Evolutionary conservation across 2,329 filamentous ascomycete genomes (phyloP), one percentile per base, ranked within the genome.

Genomic region (Pseudogymnoascus sp.): DNA sequence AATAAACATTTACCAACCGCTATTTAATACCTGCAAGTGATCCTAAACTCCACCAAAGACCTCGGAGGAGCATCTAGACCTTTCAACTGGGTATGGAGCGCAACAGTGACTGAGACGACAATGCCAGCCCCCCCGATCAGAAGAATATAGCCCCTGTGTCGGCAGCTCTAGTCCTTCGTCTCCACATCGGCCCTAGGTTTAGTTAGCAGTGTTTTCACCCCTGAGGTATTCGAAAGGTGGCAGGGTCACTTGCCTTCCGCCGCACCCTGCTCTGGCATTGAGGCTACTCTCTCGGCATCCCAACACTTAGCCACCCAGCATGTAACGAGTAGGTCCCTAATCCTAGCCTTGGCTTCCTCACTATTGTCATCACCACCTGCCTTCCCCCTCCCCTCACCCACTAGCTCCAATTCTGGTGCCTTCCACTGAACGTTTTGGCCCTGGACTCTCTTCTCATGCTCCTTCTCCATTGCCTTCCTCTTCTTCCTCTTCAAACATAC

Each of bases 281-380:
- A n/a, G 20, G 57, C 37, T 16, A 38, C 37, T 20, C 32, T 58
- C 57, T 58, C 57, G 12, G 57, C 16, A 30, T 58, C 32, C 57
- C 34, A 38, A 6, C 57, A 58, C 32, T 58, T 58, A 14, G 34
- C 57, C 34, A 58, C 57, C 57, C 57, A 58, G 37, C 57, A 58
- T 25, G 37, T 39, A 11, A 58, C 57, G 3, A 58, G 34, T 18
- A 58, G 18, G 57, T 58, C 57, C 16, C 57, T 58, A 16, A 58
- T 58, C 34, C 57, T 58, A 38, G 34, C 57, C 38, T 28, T 16
- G 47, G 47, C 47, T 1, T 54, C 47, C 14, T 54, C 47, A 34
- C 28, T 54, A 32, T 3, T 32, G 25, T 58, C 57, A 25, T 38
- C 34, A 37, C 34, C 57, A 8, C 57, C 57, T 22, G 32, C 57